These are phyloP conservation scores for Cinnamomum micranthum DNA, from an alignment of 164 flowering plant genomes.

Conservation along the genomic window DNA sequence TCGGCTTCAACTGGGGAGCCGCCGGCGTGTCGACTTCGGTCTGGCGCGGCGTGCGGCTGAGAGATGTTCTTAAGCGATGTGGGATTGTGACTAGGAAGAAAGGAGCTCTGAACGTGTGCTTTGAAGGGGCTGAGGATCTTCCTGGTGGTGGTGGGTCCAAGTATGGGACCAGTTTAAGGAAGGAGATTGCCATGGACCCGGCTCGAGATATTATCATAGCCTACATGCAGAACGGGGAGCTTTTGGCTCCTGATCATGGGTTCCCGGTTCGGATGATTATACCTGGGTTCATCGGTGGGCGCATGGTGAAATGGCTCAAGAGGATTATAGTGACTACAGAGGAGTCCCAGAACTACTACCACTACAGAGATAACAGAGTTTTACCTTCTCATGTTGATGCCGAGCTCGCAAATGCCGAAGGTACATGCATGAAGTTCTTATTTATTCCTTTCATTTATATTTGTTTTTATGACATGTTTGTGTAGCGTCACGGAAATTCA, in stretches of 20 bases:
- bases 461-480: no score
- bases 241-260: conserved; percentile 79
- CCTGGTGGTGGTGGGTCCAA: conserved; percentile 96
- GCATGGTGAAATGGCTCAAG: conserved; percentile 96
- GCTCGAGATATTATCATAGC: conserved; percentile 77
- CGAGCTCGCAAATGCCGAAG: conserved; percentile 86
- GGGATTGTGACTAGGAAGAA: conserved; percentile 36
- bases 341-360: conserved; percentile 74
- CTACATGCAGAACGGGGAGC: conserved; percentile 93
- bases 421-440: conserved; percentile 22
- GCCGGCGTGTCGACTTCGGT: conserved; percentile 81
- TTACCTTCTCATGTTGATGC: conserved; percentile 92
- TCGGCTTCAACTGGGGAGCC: conserved; percentile 98
- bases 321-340: conserved; percentile 60
- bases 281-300: conserved; percentile 93
- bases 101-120: conserved; percentile 80
- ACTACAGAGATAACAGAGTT: conserved; percentile 76
- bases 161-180: conserved; percentile 72
- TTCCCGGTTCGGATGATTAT: conserved; percentile 88
- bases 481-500: no score
- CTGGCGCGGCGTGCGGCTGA: conserved; percentile 76
- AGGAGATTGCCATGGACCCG: conserved; percentile 78
- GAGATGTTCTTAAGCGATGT: conserved; percentile 26
- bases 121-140: conserved; percentile 89
- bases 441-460: no score